Evolutionary conservation across 805 yeast species (phyloP).

Genomic region (Candida manassasensis): DNA sequence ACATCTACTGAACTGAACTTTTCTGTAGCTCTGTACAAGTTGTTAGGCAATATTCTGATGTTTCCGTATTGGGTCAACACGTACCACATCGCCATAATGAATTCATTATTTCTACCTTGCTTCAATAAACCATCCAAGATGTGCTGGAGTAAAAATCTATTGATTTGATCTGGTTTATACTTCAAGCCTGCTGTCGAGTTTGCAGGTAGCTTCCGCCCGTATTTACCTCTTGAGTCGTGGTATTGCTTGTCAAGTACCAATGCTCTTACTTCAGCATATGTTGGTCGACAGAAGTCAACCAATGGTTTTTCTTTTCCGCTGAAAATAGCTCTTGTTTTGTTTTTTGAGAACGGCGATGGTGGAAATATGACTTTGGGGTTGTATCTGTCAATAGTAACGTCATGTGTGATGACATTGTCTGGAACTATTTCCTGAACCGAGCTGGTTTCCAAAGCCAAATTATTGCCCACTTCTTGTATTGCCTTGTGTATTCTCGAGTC

Average conservation of each 20-base stretch:
- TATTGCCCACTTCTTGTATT: not conserved
- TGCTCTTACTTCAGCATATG: conserved; percentile 15
- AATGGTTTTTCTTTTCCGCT: conserved; percentile 23
- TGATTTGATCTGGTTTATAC: conserved; percentile 14
- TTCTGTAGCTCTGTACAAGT: too few relatives aligned
- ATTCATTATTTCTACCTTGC: conserved; percentile 28
- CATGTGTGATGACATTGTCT: conserved; percentile 8
- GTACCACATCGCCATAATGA: conserved; percentile 28
- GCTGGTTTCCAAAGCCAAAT: conserved; percentile 6
- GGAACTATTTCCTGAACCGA: conserved; percentile 12
- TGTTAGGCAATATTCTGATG: conserved; percentile 9
- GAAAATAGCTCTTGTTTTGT: conserved; percentile 20
- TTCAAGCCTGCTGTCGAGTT: conserved; percentile 5
- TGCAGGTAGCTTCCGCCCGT: conserved; percentile 13
- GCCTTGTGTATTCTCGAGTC: conserved; percentile 11
- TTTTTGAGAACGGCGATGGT: conserved; percentile 21
- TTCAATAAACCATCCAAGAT: conserved; percentile 26
- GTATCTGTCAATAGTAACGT: conserved; percentile 8
- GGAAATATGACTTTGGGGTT: conserved; percentile 31
- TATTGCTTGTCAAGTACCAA: conserved; percentile 12
- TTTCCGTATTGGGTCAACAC: conserved; percentile 33
- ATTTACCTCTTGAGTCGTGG: conserved; percentile 16
- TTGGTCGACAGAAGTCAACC: conserved; percentile 28
- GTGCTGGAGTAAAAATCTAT: conserved; percentile 27
- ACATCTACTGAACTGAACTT: too few relatives aligned